These are phyloP conservation scores for Neopestalotiopsis clavispora DNA, from an alignment of 2,329 filamentous ascomycete genomes.

Conservation along the genomic window DNA sequence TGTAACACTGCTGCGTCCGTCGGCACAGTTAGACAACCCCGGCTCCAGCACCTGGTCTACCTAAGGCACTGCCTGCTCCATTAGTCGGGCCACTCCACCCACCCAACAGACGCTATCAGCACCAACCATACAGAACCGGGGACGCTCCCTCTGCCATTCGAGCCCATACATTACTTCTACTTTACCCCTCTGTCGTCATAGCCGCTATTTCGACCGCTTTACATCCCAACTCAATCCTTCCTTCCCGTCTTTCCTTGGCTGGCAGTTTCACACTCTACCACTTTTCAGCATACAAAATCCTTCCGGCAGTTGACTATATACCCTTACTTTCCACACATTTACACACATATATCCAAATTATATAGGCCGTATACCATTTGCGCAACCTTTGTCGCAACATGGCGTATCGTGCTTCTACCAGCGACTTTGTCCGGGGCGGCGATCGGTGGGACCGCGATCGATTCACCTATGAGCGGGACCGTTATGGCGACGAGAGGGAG, in stretches of 20 bases:
- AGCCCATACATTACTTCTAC: conserved; percentile 2
- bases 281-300: not conserved
- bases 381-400: conserved; percentile 24
- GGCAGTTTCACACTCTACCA: conserved; percentile 10
- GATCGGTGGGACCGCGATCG: conserved; percentile 63
- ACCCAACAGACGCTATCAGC: not conserved
- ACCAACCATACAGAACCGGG: not conserved
- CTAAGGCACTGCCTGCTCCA: conserved; percentile 5
- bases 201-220: conserved; percentile 13
- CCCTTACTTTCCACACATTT: not conserved
- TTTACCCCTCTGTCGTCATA: conserved; percentile 27
- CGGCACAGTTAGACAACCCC: conserved; percentile 1
- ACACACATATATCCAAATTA: not conserved
- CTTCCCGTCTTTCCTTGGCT: conserved; percentile 7
- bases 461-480: conserved; percentile 48
- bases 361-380: not conserved
- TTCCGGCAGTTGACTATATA: conserved; percentile 11
- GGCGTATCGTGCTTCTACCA: conserved; percentile 37
- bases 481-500: conserved; percentile 49
- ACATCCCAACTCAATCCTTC: conserved; percentile 2
- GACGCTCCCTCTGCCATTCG: not conserved
- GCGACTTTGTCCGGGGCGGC: conserved; percentile 40
- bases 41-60: not conserved
- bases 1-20: not conserved
- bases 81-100: not conserved